These are phyloP conservation scores for Termitomyces sp. DNA, from an alignment of 768 basidiomycete genomes.

Conservation along the genomic window DNA sequence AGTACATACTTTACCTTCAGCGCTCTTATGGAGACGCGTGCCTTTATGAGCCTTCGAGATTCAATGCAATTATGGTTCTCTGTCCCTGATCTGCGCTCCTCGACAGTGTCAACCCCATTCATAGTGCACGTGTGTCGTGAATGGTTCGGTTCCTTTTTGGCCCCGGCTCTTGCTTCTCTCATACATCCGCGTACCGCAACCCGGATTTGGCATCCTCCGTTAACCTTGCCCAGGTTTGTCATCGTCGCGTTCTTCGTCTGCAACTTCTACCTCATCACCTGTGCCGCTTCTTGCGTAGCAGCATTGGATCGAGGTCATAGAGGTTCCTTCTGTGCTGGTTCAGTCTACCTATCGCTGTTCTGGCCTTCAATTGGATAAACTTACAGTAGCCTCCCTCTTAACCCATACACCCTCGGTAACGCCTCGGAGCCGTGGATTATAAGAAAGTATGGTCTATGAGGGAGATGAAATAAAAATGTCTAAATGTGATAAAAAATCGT, in stretches of 20 bases:
- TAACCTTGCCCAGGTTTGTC: conserved; percentile 28
- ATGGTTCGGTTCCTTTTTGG: conserved; percentile 47
- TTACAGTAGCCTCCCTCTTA: too few relatives aligned
- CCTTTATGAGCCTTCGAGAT: conserved; percentile 45
- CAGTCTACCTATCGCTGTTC: conserved; percentile 14
- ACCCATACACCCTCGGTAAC: too few relatives aligned
- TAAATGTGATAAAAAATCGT: too few relatives aligned
- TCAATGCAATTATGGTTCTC: neutral
- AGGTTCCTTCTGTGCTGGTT: conserved; percentile 64
- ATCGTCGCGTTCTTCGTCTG: conserved; percentile 43
- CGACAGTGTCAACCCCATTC: conserved; percentile 37
- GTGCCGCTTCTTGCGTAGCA: conserved; percentile 58
- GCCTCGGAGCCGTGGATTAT: too few relatives aligned
- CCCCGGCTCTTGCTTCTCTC: conserved; percentile 38
- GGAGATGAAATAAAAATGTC: too few relatives aligned
- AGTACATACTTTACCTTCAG: neutral
- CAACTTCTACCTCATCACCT: conserved; percentile 50
- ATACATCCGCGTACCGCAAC: conserved; percentile 31
- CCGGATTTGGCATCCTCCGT: conserved; percentile 60
- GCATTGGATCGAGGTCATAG: conserved; percentile 43
- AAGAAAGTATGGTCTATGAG: too few relatives aligned
- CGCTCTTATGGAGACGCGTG: conserved; percentile 58
- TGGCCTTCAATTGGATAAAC: conserved; percentile 20
- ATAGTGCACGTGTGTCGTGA: conserved; percentile 48
- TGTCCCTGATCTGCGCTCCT: neutral